Base-by-base conservation (phyloP, 2,329 filamentous ascomycete species). In the Talaromyces sp. region DNA sequence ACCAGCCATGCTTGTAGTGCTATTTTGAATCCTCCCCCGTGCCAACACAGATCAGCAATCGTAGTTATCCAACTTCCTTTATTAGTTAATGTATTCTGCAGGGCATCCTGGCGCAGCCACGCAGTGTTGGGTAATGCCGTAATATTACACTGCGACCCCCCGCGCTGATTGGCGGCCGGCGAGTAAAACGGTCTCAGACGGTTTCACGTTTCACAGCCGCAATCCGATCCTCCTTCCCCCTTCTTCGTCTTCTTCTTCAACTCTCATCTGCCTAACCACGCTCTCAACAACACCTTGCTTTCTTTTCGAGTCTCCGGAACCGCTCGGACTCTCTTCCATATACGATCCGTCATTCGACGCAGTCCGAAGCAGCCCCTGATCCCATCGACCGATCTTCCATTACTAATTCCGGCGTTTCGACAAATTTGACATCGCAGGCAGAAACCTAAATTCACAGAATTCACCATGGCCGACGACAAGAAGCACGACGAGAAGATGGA, bases 381-480 rank as follows among this genome's bases (percentile, higher is more conserved):
- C 35, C 2, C 14, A 31, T 38, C 35, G 19, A 46, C 3, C 43
- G 41, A 46, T 21, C 21, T 13, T 46, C 11, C n/a, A 19, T 13
- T 46, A 19, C 43, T 24, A 19, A 46, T 46, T 19, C 43, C 19
- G 43, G 43, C 43, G 8, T 24, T 9, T 11, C 43, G 43, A 46
- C 43, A 24, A 46, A 8, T 35, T 38, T 55, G 19, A 24, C n/a
- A 29, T 19, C 31, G 13, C 53, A 29, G 24, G 49, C 49, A 29
- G 13, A 14, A 52, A 13, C 49, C n/a, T 17, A 11, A 24, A 38
- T 60, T 58, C 72, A 82, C n/a, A 27, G 17, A 24, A 38, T 60
- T 58, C 72, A 82, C 69, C 66, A 96, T 96, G 91, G 83, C 88
- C 71, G 90, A 95, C 81, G 92, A 93, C 75, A 96, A 95, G 83